Evolutionary conservation across 2,329 filamentous ascomycete genomes (phyloP).

Genomic region (Lojkania enalia): DNA sequence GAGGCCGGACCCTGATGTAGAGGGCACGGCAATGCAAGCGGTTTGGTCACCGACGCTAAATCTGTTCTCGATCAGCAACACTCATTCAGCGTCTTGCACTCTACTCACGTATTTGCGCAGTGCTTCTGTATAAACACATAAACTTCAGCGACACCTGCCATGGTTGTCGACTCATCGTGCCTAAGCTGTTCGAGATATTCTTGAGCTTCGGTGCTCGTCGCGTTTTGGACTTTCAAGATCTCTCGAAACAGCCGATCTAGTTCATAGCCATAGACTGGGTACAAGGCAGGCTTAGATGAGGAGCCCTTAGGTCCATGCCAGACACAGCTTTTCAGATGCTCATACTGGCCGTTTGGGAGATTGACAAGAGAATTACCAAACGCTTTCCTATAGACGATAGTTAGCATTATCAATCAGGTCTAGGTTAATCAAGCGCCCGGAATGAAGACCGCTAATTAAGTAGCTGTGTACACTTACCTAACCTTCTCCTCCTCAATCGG

Average conservation of each 20-base stretch:
- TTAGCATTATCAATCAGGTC: too few relatives aligned
- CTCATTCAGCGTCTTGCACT: not conserved
- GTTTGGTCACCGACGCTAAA: not conserved
- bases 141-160: conserved; percentile 6
- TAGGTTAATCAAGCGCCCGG: too few relatives aligned
- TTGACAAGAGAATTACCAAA: too few relatives aligned
- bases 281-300: conserved; percentile 6
- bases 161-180: not conserved
- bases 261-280: conserved; percentile 4
- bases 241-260: conserved; percentile 5
- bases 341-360: too few relatives aligned
- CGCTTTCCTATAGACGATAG: too few relatives aligned
- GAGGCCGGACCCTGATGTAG: conserved; percentile 1
- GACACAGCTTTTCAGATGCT: too few relatives aligned
- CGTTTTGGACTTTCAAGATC: conserved; percentile 5
- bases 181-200: conserved; percentile 8
- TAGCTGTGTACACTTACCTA: too few relatives aligned
- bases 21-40: conserved; percentile 8
- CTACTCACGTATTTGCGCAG: conserved; percentile 2
- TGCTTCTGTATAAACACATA: conserved; percentile 5
- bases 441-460: too few relatives aligned
- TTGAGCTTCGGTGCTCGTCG: not conserved
- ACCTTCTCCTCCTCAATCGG: conserved; percentile 4
- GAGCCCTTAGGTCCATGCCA: conserved; percentile 6
- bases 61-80: conserved; percentile 2